These are phyloP conservation scores for Mycosphaerella arachidis DNA, from an alignment of 2,329 filamentous ascomycete genomes.

Conservation along the genomic window DNA sequence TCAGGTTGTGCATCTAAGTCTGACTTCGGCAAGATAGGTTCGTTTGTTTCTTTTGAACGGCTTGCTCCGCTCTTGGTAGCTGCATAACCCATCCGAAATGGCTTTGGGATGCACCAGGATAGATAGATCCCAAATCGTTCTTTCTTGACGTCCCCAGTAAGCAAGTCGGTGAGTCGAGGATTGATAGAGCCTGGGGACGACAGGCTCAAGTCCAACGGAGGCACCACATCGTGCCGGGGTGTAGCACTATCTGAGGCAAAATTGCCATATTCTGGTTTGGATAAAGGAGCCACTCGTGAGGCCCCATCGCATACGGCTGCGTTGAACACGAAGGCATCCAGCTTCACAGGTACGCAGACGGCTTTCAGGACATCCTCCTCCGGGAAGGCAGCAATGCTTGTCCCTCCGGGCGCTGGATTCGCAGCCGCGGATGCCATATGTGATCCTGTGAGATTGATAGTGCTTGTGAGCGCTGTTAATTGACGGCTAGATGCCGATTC, in stretches of 20 bases:
- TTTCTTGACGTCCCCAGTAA: not conserved
- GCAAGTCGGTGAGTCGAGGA: conserved; percentile 1
- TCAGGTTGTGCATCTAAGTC: not conserved
- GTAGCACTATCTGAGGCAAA: not conserved
- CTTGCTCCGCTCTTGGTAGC: not conserved
- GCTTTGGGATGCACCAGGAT: conserved; percentile 4
- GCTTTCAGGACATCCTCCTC: not conserved
- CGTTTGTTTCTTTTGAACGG: no score
- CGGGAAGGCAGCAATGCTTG: no score
- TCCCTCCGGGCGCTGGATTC: no score
- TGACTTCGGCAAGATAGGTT: no score
- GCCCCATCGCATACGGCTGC: not conserved
- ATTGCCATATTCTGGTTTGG: conserved; percentile 3
- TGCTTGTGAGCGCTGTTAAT: no score
- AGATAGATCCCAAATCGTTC: conserved; percentile 3
- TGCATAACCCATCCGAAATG: conserved; percentile 2
- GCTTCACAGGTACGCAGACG: not conserved
- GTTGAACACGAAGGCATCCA: conserved; percentile 1
- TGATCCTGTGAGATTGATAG: no score
- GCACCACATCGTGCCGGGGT: conserved; percentile 3
- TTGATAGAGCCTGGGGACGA: not conserved
- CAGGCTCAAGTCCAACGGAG: not conserved
- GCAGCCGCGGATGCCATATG: not conserved
- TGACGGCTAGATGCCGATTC: no score
- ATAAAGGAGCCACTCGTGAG: not conserved